Evolutionary conservation across 257 asterid genomes (phyloP), one percentile per base, ranked within the genome.

Genomic region (Przewalskia tangutica): DNA sequence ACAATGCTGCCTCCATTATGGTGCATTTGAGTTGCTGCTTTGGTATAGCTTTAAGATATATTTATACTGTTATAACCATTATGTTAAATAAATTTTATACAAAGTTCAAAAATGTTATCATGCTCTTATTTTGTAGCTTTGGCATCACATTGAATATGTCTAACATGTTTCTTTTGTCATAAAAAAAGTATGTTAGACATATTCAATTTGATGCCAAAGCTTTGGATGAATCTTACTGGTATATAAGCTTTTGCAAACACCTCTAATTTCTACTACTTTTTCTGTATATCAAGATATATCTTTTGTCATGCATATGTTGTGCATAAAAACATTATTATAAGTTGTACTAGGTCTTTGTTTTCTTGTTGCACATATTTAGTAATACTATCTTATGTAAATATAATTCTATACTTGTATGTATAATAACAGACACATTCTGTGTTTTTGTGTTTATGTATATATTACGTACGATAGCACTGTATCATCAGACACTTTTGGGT

Each of bases 391-490:
- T 58, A 84, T 82, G 63, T 84, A 34, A 55, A 80, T 81, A 85
- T 83, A 85, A 55, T 70, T 81, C 71, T 71, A 59, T 77, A 66
- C 77, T 83, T 76, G 75, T 88, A 86, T 66, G 82, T 82, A 81
- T 83, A 77, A 84, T 88, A 86, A 83, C 71, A 80, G 80, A 89
- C 87, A 84, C 86, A 55, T 86, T 88, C 71, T 80, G 76, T 76
- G 82, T 89, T 87, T 83, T 84, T 87, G 85, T 85, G 83, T 87
- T 84, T 91, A 88, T 84, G 89, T 90, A 90, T 91, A 93, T 91
- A 91, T 89, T 81, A 92, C 90, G 89, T 89, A 89, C 88, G 84
- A 58, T 95, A 95, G 99, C 96, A 89, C 92, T 93, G 88, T 95
- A 91, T 89, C 91, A 91, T 90, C 99, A 84, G 93, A 89, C 91